These are phyloP conservation scores for Pecoramyces ruminantium DNA, from an alignment of 192 early-diverging fungal genomes.

Conservation along the genomic window DNA sequence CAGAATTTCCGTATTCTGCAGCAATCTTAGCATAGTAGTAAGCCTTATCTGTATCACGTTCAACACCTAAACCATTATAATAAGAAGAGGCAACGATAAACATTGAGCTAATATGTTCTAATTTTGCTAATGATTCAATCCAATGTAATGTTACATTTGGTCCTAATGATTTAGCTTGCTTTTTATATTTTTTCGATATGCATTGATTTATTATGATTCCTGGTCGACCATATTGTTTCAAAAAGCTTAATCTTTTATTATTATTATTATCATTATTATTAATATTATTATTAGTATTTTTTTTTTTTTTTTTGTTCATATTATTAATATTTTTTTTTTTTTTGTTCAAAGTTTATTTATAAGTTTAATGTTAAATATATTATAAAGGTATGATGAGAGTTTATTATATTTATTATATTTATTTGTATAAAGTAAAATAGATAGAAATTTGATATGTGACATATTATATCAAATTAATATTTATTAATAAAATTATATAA, in stretches of 20 bases:
- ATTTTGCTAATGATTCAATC: not conserved
- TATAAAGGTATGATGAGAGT: not conserved
- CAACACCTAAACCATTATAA: not conserved
- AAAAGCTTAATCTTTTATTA: not conserved
- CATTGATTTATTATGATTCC: not conserved
- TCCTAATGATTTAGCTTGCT: not conserved
- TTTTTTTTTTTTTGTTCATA: no score
- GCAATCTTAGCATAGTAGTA: not conserved
- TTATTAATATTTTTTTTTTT: not conserved
- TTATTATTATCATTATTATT: no score
- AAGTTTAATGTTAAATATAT: not conserved
- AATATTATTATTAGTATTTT: not conserved
- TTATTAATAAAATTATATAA: no score
- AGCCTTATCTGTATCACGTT: not conserved
- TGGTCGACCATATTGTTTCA: not conserved
- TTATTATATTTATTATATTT: no score
- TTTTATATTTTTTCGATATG: not conserved
- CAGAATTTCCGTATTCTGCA: not conserved
- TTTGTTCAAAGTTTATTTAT: not conserved
- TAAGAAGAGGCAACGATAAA: not conserved
- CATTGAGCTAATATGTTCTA: not conserved
- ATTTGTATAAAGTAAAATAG: no score
- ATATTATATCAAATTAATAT: no score
- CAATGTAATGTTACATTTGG: not conserved
- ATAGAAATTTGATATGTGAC: no score